A percentile compares a stretch with the other conserved stretches of the same genome.
phyloP scores from a whole-genome alignment of 1,284 basidiomycete species.

The Puccinia polysora region DNA sequence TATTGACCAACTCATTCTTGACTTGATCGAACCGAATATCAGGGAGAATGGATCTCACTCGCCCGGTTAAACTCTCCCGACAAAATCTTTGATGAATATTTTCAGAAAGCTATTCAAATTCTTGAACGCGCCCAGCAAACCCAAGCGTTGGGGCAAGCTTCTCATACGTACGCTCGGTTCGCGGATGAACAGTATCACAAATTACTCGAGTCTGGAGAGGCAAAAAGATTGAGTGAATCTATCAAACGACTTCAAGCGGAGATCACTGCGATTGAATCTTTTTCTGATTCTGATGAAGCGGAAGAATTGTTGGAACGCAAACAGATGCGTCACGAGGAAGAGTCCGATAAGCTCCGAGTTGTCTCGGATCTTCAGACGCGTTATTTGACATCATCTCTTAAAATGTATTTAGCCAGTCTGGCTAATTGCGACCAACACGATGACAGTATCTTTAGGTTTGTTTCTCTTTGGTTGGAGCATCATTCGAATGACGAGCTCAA shows the following conservation, averaged over 20 bases:
- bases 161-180: slow-evolving; percentile 77
- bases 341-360: slow-evolving; percentile 60
- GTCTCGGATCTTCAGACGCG: slow-evolving; percentile 19
- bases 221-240: slow-evolving; percentile 66
- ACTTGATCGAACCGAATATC: neutral
- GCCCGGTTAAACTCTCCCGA: slow-evolving; percentile 49
- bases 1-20: neutral
- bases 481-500: slow-evolving; percentile 63
- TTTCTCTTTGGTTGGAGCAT: slow-evolving; percentile 86
- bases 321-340: slow-evolving; percentile 61
- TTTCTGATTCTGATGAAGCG: slow-evolving; percentile 32
- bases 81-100: slow-evolving; percentile 41
- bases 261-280: slow-evolving; percentile 52
- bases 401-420: slow-evolving; percentile 76
- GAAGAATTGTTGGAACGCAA: slow-evolving; percentile 59
- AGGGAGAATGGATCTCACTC: slow-evolving; percentile 48
- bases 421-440: slow-evolving; percentile 67
- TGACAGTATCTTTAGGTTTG: slow-evolving; percentile 69
- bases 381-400: slow-evolving; percentile 70
- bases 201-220: slow-evolving; percentile 67
- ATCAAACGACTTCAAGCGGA: slow-evolving; percentile 68
- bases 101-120: slow-evolving; percentile 33
- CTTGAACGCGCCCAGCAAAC: slow-evolving; percentile 26
- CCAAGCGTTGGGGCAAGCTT: slow-evolving; percentile 63
- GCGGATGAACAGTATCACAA: slow-evolving; percentile 78